Base-by-base conservation (phyloP, 805 yeast species). In the Ogataea methanolica region DNA sequence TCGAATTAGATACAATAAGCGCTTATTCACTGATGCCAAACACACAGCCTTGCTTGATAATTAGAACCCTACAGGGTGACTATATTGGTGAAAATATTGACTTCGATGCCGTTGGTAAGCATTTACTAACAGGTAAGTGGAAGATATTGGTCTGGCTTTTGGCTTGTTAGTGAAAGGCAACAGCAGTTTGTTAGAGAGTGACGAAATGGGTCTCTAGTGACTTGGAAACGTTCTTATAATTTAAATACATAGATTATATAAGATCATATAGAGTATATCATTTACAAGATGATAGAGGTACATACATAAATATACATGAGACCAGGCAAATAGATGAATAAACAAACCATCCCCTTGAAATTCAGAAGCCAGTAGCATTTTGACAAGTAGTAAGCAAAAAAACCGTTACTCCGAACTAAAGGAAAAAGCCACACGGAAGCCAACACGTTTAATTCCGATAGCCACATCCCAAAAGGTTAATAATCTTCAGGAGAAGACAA, bases 111-210 rank as follows among this genome's bases (percentile, higher is more conserved):
- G 53, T 66, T 17, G 6, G 37, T 1, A 42, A 39, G 6, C 48
- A 47, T 56, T 89, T 63, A 91, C 96, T 1, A 71, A 74, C 36
- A 87, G 83, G 58, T 83, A 79, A 49, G 67, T 85, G 15, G 69
- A 76, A 43, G 92, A 84, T 56, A 71, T 94, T 23, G 82, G 33
- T 76, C 88, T 2, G 96, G 96, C 5, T 98, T 94, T 65, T 92
- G 97, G 96, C 79, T 91, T 3, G 87, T 91, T 49, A 80, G 88
- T 35, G 97, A 91, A 60, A 81, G 82, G 54, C 92, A 96, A 5
- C 54, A 72, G 16, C 90, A 83, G 58, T 89, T 92, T 56, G 73
- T 86, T 38, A 76, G 73, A 7, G 71, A 6, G 78, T 87, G 12
- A 71, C 70, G 31, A 83, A 81, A 23, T 91, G 68, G 69, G 44